Base-by-base conservation (phyloP, 2,329 filamentous ascomycete species). In the Paramyrothecium roridum region DNA sequence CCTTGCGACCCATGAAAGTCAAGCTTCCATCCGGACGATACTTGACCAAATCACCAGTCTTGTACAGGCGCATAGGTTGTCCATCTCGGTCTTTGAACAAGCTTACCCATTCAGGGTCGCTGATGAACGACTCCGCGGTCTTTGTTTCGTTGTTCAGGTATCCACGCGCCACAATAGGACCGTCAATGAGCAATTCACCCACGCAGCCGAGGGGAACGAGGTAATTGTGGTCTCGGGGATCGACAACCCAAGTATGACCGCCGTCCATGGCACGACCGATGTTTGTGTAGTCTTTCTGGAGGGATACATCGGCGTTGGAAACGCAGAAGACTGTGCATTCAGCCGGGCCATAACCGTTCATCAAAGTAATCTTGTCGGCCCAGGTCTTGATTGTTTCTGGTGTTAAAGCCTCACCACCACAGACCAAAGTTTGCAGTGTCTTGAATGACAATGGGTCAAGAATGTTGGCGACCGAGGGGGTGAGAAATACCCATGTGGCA, bases 1-100 rank as follows among this genome's bases (percentile, higher is more conserved):
- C 82, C 59, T 82, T 82, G 8, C 83, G 73, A n/a, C 81, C 81
- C 40, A 81, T 59, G 47, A 75, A 80, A 0, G 68, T 56, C 10
- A 81, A 61, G 4, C 59, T 61, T 1, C 76, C 74, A 54, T 79
- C 70, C 0, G 65, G 63, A 21, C 70, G 60, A 30, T 78, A 78
- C 37, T 62, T 67, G 1, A 69, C 79, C 21, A 81, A 65, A 56
- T 81, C 79, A 8, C 79, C 79, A 1, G 78, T 80, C 56, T 75
- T 76, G 62, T 80, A 81, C 2, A 51, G 16, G 11, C 49, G 26
- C n/a, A 40, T 17, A 19, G 49, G 4, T 11, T 20, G 30, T 16
- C 20, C 23, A 20, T 40, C 20, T 16, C 19, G 12, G 11, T 8
- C 21, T 12, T 10, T 19, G 16, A n/a, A 40, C n/a, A 40, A 2